Evolutionary conservation across 805 yeast species (phyloP).

Genomic region (Metschnikowia noctiluminum): DNA sequence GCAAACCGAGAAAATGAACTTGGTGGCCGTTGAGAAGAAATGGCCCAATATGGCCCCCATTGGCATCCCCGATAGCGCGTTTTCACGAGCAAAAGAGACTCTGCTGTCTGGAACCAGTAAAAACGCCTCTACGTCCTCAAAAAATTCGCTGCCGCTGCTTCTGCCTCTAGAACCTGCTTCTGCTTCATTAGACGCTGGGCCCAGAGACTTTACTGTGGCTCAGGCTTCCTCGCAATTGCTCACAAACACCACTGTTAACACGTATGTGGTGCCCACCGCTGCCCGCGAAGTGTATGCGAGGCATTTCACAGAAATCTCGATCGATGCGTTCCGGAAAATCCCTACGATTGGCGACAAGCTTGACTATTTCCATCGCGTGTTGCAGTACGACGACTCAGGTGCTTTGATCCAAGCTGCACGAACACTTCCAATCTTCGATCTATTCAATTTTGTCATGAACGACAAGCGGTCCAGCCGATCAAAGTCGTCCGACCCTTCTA

Average conservation of each 20-base stretch:
- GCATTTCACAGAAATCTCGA: constrained; percentile 29
- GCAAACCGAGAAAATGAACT: constrained; percentile 34
- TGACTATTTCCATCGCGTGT: constrained; percentile 43
- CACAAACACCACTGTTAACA: constrained; percentile 32
- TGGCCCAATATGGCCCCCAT: constrained; percentile 33
- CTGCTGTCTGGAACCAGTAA: constrained; percentile 15
- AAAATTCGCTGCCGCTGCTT: constrained; percentile 7
- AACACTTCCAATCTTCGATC: constrained; percentile 34
- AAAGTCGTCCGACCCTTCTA: no score
- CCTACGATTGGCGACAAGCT: constrained; percentile 40
- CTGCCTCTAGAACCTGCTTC: constrained; percentile 10
- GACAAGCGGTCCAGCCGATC: not conserved
- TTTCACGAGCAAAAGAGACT: constrained; percentile 23
- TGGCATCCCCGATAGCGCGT: constrained; percentile 33
- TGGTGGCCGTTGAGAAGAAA: constrained; percentile 27
- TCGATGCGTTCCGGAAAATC: constrained; percentile 37
- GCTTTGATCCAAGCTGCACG: constrained; percentile 28
- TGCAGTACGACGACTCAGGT: constrained; percentile 41
- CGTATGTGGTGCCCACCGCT: constrained; percentile 33
- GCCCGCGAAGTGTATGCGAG: constrained; percentile 30
- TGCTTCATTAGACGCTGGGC: constrained; percentile 5
- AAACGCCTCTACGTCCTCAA: not conserved
- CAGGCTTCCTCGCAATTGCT: constrained; percentile 35
- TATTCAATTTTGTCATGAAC: constrained; percentile 19
- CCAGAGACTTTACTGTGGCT: constrained; percentile 25